These are phyloP conservation scores for Dioscorea dumetorum DNA, from an alignment of 106 monocot species.

Conservation along the genomic window DNA sequence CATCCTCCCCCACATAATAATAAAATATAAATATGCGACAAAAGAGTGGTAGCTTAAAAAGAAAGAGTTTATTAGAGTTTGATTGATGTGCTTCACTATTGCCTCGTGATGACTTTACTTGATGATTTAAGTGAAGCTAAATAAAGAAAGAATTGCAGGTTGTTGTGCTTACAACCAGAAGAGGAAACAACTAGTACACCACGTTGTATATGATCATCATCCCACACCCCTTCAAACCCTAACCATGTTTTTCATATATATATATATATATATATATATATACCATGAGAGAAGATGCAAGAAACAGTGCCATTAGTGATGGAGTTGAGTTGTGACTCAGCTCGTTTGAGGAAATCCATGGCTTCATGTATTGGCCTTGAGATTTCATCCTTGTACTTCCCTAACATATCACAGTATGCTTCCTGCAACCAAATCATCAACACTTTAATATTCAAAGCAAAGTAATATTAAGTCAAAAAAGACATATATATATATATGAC, in stretches of 20 bases:
- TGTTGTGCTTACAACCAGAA: too few species aligned
- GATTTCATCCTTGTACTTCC: constrained; percentile 71
- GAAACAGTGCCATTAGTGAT: constrained; percentile 37
- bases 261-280: too few species aligned
- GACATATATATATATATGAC: constrained; percentile 11
- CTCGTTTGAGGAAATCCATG: constrained; percentile 58
- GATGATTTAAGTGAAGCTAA: not conserved
- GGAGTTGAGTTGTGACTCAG: constrained; percentile 56
- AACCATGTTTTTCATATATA: too few species aligned
- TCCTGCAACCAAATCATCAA: constrained; percentile 26
- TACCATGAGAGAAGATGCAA: constrained; percentile 46
- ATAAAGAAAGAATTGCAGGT: not conserved
- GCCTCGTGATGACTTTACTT: too few species aligned
- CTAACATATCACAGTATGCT: constrained; percentile 67
- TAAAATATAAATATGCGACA: too few species aligned
- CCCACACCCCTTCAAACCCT: too few species aligned
- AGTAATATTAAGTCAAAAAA: too few species aligned
- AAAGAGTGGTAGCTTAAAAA: too few species aligned
- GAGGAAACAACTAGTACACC: too few species aligned
- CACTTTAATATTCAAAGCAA: not conserved
- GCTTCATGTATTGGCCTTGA: constrained; percentile 61
- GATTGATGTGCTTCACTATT: not conserved
- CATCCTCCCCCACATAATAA: too few species aligned
- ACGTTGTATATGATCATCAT: too few species aligned
- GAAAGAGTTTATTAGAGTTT: not conserved